These are phyloP conservation scores for Diplocarpon mali DNA, from an alignment of 2,329 filamentous ascomycete species.

Conservation along the genomic window DNA sequence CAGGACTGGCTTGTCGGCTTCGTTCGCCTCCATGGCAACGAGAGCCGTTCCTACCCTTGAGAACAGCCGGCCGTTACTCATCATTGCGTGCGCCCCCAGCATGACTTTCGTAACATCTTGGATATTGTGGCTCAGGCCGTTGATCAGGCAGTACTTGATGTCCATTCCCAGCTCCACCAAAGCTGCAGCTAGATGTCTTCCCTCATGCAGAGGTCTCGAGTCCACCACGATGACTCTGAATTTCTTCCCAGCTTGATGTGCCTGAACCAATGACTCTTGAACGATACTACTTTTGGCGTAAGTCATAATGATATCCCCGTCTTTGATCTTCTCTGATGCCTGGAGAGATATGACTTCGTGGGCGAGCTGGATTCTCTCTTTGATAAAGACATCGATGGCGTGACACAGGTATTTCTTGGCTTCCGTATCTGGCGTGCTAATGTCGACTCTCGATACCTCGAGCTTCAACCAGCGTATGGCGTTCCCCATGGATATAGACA, in stretches of 20 bases:
- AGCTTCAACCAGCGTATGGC: conserved; percentile 92
- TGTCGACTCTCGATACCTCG: conserved; percentile 81
- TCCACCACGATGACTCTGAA: conserved; percentile 85
- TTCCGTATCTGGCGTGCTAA: conserved; percentile 67
- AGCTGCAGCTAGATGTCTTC: conserved; percentile 58
- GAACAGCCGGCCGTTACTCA: conserved; percentile 86
- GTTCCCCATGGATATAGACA: conserved; percentile 95
- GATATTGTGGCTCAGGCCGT: conserved; percentile 65
- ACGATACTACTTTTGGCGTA: conserved; percentile 82
- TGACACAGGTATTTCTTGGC: conserved; percentile 71
- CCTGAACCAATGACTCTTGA: conserved; percentile 67
- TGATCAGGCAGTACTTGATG: conserved; percentile 73
- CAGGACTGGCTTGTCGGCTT: conserved; percentile 67
- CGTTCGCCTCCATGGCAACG: conserved; percentile 71
- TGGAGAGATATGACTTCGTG: conserved; percentile 74
- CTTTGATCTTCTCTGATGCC: conserved; percentile 62
- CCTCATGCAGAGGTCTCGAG: conserved; percentile 58
- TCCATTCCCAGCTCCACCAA: conserved; percentile 58
- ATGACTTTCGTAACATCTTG: conserved; percentile 54
- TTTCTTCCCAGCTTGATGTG: conserved; percentile 55
- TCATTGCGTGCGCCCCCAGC: conserved; percentile 86
- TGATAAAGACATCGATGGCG: conserved; percentile 80
- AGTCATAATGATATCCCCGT: conserved; percentile 75
- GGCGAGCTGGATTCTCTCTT: conserved; percentile 79
- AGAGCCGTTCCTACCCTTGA: conserved; percentile 79